Conservation (phyloP, 2,329 filamentous ascomycete species). For the Chaetomiaceae sp. region DNA sequence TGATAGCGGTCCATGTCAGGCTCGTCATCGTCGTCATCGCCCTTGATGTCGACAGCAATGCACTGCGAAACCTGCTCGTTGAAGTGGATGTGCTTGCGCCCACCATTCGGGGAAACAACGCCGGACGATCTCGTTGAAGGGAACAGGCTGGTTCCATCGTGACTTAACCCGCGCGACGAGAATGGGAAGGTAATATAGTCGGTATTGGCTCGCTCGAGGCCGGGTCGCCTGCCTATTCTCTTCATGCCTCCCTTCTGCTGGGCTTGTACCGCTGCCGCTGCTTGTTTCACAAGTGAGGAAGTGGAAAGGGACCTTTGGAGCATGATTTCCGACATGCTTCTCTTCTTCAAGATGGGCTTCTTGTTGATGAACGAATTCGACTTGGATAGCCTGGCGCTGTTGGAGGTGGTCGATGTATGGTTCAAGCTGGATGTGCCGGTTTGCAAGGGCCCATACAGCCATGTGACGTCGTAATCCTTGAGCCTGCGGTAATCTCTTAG, state of each 20-base stretch:
- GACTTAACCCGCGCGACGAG: conserved; percentile 56
- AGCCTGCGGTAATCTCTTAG: conserved; percentile 66
- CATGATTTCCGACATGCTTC: conserved; percentile 94
- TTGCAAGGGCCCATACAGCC: conserved; percentile 92
- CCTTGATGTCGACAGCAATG: conserved; percentile 85
- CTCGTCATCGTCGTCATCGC: conserved; percentile 64
- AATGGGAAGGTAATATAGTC: conserved; percentile 66
- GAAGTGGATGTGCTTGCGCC: conserved; percentile 88
- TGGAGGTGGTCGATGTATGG: conserved; percentile 38
- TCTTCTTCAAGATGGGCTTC: conserved; percentile 94
- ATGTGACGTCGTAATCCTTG: conserved; percentile 95
- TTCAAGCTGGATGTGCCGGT: conserved; percentile 58
- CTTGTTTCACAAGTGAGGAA: conserved; percentile 85
- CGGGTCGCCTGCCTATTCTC: conserved; percentile 45
- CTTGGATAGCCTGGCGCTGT: conserved; percentile 46
- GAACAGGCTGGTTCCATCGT: conserved; percentile 60
- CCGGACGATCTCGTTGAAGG: conserved; percentile 69
- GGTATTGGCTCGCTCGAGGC: conserved; percentile 60
- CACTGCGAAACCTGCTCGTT: conserved; percentile 95
- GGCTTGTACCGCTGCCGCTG: conserved; percentile 78
- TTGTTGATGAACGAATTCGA: conserved; percentile 66
- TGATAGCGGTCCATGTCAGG: conserved; percentile 31
- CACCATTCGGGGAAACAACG: conserved; percentile 56
- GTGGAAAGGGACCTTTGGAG: conserved; percentile 83
- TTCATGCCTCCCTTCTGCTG: conserved; percentile 60